Evolutionary conservation across 1,284 basidiomycete genomes (phyloP), one percentile per base, ranked within the genome.

Genomic region (Trametes polyzona): DNA sequence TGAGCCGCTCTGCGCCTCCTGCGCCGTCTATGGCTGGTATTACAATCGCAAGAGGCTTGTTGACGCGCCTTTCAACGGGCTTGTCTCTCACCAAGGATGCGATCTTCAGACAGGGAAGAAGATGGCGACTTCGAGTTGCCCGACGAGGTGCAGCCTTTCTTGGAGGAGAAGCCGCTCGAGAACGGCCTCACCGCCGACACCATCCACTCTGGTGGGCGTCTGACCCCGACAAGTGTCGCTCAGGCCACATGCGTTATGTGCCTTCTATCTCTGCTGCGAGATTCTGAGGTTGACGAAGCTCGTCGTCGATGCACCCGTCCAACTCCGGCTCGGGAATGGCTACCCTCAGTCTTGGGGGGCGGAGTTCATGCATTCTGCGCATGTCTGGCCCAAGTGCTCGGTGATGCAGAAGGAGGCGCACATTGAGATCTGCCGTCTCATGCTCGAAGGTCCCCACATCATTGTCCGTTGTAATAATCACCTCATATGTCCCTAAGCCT

Each of bases 401-500:
- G 93, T 98, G 93, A 99, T 99, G 83, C 83, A 97, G 64, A 98
- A 98, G 75, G 97, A 99, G 72, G 97, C 96, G 19, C 96, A 95
- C 63, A 95, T 96, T 2, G 94, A 98, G 73, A 98, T 99, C 75
- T 89, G 96, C 57, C 88, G 97, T 23, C 79, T 98, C 46, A 98
- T 96, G 1, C 80, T 98, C n/a, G 96, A 98, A 71, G 96, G 98
- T 80, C 81, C n/a, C n/a, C n/a, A n/a, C n/a, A n/a, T n/a, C n/a
- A n/a, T n/a, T n/a, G n/a, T n/a, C n/a, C n/a, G n/a, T n/a, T n/a
- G n/a, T n/a, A n/a, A n/a, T n/a, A n/a, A n/a, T n/a, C n/a, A n/a
- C n/a, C n/a, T n/a, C n/a, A n/a, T n/a, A n/a, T n/a, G n/a, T n/a
- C n/a, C n/a, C n/a, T n/a, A n/a, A n/a, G n/a, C n/a, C n/a, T n/a